Base-by-base conservation (phyloP, 2,329 filamentous ascomycete species). In the Diaporthe sp. region DNA sequence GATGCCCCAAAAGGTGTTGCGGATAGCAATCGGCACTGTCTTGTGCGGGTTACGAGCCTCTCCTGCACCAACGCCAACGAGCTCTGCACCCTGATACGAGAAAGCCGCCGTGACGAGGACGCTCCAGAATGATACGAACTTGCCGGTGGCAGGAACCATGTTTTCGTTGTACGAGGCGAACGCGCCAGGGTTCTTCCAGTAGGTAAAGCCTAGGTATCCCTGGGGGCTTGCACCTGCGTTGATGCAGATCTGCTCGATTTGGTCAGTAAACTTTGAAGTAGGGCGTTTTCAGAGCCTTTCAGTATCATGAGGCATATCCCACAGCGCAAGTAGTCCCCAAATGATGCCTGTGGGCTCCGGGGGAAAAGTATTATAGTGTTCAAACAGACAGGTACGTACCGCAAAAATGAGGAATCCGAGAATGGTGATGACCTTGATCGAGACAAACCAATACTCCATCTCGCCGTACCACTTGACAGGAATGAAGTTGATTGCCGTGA, bases 1-100 rank as follows among this genome's bases (percentile, higher is more conserved):
- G 77, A 96, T 94, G 72, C 92, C 90, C 88, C 91, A 94, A 82
- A 94, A 95, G 0, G 93, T 94, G 84, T 91, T 93, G 69, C 90
- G 89, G 79, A 95, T 94, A 32, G 94, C 94, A 17, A 86, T 85
- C 0, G 94, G 94, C 68, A 96, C 92, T 22, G 90, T 92, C 83
- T 92, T 93, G 78, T 89, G 88, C 8, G 94, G 94, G 80, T 95
- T 91, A 63, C 89, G 88, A 10, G 92, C 93, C 84, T 96, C 94
- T 75, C 93, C 94, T 6, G 94, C 94, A n/a, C 92, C 93, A 63
- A 96, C 91, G 76, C 92, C 94, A 12, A 95, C 93, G 22, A 95
- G 88, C 83, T 96, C 94, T 3, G 93, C 91, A 55, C 94, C 94
- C 81, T 93, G 92, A 83, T 90, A 94, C 27, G 89, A 89, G 81